phyloP scores from a whole-genome alignment of 257 asterid species.

The Lantana camara region DNA sequence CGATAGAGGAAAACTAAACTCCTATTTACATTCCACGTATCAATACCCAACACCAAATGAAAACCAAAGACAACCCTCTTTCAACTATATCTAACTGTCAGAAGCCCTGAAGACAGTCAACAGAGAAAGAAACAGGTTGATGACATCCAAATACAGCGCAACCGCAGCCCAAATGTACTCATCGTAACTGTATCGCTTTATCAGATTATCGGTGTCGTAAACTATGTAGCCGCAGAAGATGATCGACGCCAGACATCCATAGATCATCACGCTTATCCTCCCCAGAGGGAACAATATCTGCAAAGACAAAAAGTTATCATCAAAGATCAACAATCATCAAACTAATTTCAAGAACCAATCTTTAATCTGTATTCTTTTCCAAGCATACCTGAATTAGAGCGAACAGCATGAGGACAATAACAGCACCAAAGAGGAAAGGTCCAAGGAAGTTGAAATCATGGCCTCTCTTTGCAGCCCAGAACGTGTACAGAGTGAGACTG shows the following conservation, averaged over 20 bases:
- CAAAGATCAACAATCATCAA: background rate
- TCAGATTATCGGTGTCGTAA: conserved; percentile 61
- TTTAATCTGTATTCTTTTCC: background rate
- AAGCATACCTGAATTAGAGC: conserved; percentile 46
- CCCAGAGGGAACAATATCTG: conserved; percentile 61
- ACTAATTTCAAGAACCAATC: background rate
- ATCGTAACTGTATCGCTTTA: conserved; percentile 56
- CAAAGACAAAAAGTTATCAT: background rate
- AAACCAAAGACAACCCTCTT: too few relatives aligned
- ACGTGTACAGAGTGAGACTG: conserved; percentile 48
- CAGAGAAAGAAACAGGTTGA: conserved; percentile 51
- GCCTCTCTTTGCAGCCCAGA: conserved; percentile 58
- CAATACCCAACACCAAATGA: too few relatives aligned
- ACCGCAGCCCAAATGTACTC: conserved; percentile 60
- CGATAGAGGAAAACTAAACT: background rate
- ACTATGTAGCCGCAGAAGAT: conserved; percentile 58
- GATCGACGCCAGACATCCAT: conserved; percentile 52
- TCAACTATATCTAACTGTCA: conserved; percentile 4
- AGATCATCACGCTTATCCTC: conserved; percentile 41
- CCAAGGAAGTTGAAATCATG: conserved; percentile 53
- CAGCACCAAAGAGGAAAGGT: conserved; percentile 47
- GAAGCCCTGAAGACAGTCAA: conserved; percentile 44
- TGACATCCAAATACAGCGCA: conserved; percentile 54
- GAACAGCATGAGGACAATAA: conserved; percentile 41
- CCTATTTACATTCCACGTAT: background rate